A percentile compares a stretch with the other conserved stretches of the same genome.
phyloP scores from a whole-genome alignment of 1,284 basidiomycete genomes.

The Rhodofomes roseus region DNA sequence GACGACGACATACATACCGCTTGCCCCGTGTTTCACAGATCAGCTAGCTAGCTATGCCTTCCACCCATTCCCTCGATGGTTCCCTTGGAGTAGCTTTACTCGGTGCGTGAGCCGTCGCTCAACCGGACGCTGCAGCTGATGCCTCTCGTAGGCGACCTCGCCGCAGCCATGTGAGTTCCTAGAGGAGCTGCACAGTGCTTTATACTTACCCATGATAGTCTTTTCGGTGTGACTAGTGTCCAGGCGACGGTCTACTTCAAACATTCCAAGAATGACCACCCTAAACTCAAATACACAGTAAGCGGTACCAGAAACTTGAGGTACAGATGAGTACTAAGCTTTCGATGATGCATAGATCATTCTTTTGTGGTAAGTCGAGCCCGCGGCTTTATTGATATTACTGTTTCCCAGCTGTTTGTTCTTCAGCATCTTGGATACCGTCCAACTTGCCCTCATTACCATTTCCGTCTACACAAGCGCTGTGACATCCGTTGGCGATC shows the following conservation, averaged over 20 bases:
- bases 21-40: background rate
- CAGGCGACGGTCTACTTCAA: constrained; percentile 9
- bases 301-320: background rate
- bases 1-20: background rate
- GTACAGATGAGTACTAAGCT: background rate
- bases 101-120: background rate
- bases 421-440: constrained; percentile 11
- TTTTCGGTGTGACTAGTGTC: constrained; percentile 10
- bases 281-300: background rate
- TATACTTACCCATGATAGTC: background rate
- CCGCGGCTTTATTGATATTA: background rate
- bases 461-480: constrained; percentile 12
- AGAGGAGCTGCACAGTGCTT: background rate
- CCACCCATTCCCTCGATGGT: background rate
- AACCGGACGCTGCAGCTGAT: no score
- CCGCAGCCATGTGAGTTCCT: constrained; percentile 1
- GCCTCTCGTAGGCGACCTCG: constrained; percentile 2
- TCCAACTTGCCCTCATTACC: constrained; percentile 11
- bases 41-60: background rate
- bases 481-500: constrained; percentile 12
- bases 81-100: background rate
- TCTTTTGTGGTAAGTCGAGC: constrained; percentile 1
- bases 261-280: background rate
- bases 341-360: background rate
- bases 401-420: background rate